Conservation (phyloP, 2,329 filamentous ascomycete species). For the Neoarthrinium moseri region DNA sequence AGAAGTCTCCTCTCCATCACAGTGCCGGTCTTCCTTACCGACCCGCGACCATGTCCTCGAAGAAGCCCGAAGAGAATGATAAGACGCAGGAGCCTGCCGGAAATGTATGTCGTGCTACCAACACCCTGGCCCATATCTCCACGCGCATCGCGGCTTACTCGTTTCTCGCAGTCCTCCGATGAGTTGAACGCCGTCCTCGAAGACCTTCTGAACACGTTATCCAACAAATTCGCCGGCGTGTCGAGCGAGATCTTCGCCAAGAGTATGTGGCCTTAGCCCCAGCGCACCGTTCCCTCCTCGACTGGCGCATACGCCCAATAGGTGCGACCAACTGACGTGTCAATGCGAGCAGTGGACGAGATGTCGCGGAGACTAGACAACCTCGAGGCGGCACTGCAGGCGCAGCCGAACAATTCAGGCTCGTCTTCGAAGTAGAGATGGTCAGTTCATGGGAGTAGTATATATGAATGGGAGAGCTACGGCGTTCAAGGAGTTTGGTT, state of each 20-base stretch:
- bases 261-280: constrained; percentile 57
- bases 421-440: constrained; percentile 18
- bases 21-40: neutral
- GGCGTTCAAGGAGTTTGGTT: constrained; percentile 6
- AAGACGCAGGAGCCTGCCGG: too few species aligned
- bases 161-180: constrained; percentile 34
- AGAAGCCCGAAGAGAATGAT: constrained; percentile 22
- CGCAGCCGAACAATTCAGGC: constrained; percentile 43
- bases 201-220: constrained; percentile 79
- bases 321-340: neutral
- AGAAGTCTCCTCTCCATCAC: too few species aligned
- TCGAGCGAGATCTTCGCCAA: constrained; percentile 87
- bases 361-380: constrained; percentile 86
- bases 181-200: constrained; percentile 81
- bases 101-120: too few species aligned
- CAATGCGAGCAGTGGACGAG: constrained; percentile 79
- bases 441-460: too few species aligned
- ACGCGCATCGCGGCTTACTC: constrained; percentile 2
- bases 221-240: constrained; percentile 80
- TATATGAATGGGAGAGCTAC: neutral
- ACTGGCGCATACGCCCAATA: neutral
- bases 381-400: constrained; percentile 71
- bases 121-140: too few species aligned
- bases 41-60: constrained; percentile 25
- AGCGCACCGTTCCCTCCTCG: too few species aligned